Base-by-base conservation (phyloP, 2,329 filamentous ascomycete species). In the Hypoxylon sp. region DNA sequence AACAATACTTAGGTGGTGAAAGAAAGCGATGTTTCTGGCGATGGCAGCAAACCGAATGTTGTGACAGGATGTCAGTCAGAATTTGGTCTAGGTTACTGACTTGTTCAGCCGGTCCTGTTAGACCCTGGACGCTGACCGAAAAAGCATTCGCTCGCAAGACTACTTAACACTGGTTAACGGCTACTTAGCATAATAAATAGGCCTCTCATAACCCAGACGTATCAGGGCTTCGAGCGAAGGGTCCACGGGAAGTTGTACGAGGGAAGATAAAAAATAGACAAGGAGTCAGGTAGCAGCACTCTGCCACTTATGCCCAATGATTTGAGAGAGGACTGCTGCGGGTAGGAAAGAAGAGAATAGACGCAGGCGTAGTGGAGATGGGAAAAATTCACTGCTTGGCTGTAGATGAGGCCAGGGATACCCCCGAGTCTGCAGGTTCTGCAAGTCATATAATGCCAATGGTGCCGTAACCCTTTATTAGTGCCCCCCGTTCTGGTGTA, bases 221-320 rank as follows among this genome's bases (percentile, higher is more conserved):
- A 72, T 70, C 69, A 70, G 67, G 62, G 56, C 51, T 68, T 59
- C 37, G 63, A 60, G 41, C 27, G 55, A 52, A 64, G 65, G 65
- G 65, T 70, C 69, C 55, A 54, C 37, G 53, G 57, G 64, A 56
- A 48, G 57, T 61, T 57, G 63, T 69, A 68, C 66, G 60, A 70
- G 68, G 66, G 62, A 69, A 62, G 52, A 63, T 66, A 67, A 68
- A 69, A 69, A 71, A 70, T 63, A 70, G 67, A 70, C 67, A 67
- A 70, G 72, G 71, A 65, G 67, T 71, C 65, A 70, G 71, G 73
- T 70, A 72, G 73, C 71, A 71, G 73, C 65, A 74, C 67, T 74
- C 61, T 75, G 74, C 76, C 76, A 74, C 67, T 74, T 60, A 60
- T 77, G 76, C 76, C 78, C 77, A 78, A 79, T 78, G 72, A 76